Evolutionary conservation across 768 basidiomycete genomes (phyloP), one percentile per base, ranked within the genome.

Genomic region (Xerocomus spinulosus): DNA sequence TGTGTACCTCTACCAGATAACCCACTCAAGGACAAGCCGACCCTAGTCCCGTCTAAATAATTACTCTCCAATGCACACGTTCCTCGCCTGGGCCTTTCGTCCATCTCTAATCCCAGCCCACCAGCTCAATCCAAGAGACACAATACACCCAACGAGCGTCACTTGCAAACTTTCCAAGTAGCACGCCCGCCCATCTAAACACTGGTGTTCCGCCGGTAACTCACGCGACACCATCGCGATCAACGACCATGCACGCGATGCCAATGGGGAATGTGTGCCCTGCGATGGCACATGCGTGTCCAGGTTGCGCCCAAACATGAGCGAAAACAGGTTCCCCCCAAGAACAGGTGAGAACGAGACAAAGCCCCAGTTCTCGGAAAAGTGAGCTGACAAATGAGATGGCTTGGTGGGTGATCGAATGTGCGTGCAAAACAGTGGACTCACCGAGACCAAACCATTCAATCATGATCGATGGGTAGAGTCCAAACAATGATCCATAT

Each of bases 391-490:
- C 18, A 9, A 5, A 25, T 24, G 23, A 29, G 2, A 48, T 28
- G 25, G 38, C 28, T 20, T 10, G 8, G n/a, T 20, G 34, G 3
- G 7, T n/a, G 4, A 24, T n/a, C 5, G 23, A 39, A 38, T 40
- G 18, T 2, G 18, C 9, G 28, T 5, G 20, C 9, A 13, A 13
- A 48, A 23, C 39, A 15, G 13, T 25, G 10, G 2, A 80, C 86
- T 59, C 57, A 88, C 88, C 72, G 58, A 94, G 72, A 7, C 92
- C 92, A 55, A 93, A 94, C 89, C 88, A 92, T 55, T 94, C 92
- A 21, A 93, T 75, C 43, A 80, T 74, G 25, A 94, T 73, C n/a
- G 84, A 81, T 0, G 89, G 87, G 58, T 79, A 75, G 35, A 87
- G 69, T 2, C 85, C 86, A 61, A 89, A 92, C 45, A 81, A 60